These are phyloP conservation scores for Vanrija humicola DNA, from an alignment of 1,284 basidiomycete genomes.

Conservation along the genomic window DNA sequence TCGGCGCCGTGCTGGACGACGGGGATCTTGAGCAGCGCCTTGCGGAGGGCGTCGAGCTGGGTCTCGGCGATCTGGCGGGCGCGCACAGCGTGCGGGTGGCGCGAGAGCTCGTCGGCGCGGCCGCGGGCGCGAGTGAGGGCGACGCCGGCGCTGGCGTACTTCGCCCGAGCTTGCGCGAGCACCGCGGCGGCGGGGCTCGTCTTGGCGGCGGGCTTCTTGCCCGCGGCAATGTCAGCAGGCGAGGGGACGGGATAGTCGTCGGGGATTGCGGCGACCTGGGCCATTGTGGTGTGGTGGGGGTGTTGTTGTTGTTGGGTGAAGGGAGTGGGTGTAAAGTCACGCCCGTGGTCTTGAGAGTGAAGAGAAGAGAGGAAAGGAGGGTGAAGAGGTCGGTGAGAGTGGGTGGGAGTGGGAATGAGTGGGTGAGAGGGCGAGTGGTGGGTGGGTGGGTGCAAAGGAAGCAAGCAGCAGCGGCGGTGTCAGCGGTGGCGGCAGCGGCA, in stretches of 20 bases:
- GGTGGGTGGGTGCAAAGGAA: not conserved
- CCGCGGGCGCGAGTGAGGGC: not conserved
- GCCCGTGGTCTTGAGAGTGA: not conserved
- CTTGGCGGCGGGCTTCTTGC: not conserved
- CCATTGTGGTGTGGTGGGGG: not conserved
- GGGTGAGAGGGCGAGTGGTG: not conserved
- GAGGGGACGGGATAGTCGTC: not conserved
- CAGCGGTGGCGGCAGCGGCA: not conserved
- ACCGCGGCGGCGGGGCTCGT: not conserved
- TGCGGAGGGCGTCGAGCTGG: constrained; percentile 25
- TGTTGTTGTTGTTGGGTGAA: not conserved
- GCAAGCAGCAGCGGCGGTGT: not conserved
- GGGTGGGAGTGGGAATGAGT: not conserved
- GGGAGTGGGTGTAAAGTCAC: too few relatives aligned
- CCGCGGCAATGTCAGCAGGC: not conserved
- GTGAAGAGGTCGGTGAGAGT: not conserved
- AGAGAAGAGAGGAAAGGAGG: not conserved
- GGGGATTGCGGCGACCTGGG: not conserved
- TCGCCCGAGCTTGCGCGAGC: not conserved
- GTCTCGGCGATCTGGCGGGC: constrained; percentile 1
- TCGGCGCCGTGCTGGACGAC: constrained; percentile 33
- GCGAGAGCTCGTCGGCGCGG: not conserved
- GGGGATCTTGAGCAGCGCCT: constrained; percentile 6
- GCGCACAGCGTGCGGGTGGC: constrained; percentile 10
- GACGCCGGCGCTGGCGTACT: not conserved